Base-by-base conservation (phyloP, 352 stramenopile species). In the Pythium guiyangense region DNA sequence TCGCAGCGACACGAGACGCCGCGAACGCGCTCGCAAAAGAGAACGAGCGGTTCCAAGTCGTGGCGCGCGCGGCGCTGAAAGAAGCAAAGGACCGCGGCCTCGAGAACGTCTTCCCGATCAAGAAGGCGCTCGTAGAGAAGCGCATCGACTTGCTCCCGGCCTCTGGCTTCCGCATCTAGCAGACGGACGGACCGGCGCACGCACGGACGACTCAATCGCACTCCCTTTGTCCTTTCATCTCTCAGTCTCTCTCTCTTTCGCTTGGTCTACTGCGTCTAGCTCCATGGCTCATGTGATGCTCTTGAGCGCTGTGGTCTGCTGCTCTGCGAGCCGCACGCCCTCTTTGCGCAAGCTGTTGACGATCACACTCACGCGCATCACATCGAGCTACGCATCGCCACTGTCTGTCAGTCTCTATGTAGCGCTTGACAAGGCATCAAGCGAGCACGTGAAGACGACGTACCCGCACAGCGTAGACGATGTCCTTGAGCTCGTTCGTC, bases 341-440 rank as follows among this genome's bases (percentile, higher is more conserved):
- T 91, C 81, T 34, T 86, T 78, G n/a, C 80, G 70, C 22, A 91
- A 43, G 8, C 70, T 77, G 49, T 86, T 88, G 15, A 91, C 69
- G 27, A 91, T 77, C 6, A 60, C 47, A 39, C 77, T 76, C 31
- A 84, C 65, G 26, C 74, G 67, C 73, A 91, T 84, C 18, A 91
- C 77, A 55, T 80, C 55, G 12, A 91, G 54, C 80, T 90, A 48
- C n/a, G 18, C 25, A 27, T 14, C 54, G 37, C 40, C n/a, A n/a
- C n/a, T n/a, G n/a, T n/a, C n/a, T n/a, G n/a, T n/a, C n/a, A n/a
- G n/a, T n/a, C n/a, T n/a, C n/a, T n/a, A n/a, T n/a, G n/a, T n/a
- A n/a, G n/a, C n/a, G n/a, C n/a, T n/a, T n/a, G n/a, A n/a, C n/a
- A n/a, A n/a, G n/a, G n/a, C n/a, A n/a, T 22, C 6, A 14, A 27